These are phyloP conservation scores for Myxozyma neglecta DNA, from an alignment of 805 yeast species.

Conservation along the genomic window DNA sequence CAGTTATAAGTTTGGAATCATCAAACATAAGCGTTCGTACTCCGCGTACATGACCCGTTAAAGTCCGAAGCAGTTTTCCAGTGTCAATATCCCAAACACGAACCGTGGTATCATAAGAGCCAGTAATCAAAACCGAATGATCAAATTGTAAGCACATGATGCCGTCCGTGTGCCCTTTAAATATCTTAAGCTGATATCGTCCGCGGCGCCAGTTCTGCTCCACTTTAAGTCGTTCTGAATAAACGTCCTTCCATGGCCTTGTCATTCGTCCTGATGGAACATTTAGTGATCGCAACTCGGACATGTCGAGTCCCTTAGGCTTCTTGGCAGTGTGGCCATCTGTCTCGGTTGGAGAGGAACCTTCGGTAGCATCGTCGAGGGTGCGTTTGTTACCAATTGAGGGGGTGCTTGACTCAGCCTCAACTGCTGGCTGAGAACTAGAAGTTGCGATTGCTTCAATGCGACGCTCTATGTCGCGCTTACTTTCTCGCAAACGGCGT, in stretches of 20 bases:
- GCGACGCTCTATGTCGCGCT: conserved; percentile 27
- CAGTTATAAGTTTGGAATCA: conserved; percentile 84
- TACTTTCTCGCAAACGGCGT: conserved; percentile 45
- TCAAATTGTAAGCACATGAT: conserved; percentile 85
- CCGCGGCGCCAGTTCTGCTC: conserved; percentile 96
- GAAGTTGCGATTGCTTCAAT: not conserved
- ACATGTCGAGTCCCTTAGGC: conserved; percentile 11
- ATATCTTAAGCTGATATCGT: conserved; percentile 58
- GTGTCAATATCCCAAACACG: conserved; percentile 91
- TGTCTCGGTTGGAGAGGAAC: not conserved
- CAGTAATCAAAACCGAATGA: conserved; percentile 78
- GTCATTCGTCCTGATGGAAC: conserved; percentile 40
- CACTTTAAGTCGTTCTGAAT: conserved; percentile 83
- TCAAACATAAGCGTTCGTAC: conserved; percentile 85
- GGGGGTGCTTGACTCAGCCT: not conserved
- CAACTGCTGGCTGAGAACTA: not conserved
- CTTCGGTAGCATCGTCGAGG: not conserved
- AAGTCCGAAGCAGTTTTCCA: conserved; percentile 72
- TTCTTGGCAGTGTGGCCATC: conserved; percentile 9
- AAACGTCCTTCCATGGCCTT: conserved; percentile 95
- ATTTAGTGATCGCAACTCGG: conserved; percentile 14
- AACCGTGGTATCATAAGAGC: conserved; percentile 85
- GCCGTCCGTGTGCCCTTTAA: conserved; percentile 82
- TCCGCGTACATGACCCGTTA: conserved; percentile 86
- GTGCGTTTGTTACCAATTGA: conserved; percentile 9